These are phyloP conservation scores for Suhomyces yuchorum DNA, from an alignment of 1,139 yeast species.

Conservation along the genomic window DNA sequence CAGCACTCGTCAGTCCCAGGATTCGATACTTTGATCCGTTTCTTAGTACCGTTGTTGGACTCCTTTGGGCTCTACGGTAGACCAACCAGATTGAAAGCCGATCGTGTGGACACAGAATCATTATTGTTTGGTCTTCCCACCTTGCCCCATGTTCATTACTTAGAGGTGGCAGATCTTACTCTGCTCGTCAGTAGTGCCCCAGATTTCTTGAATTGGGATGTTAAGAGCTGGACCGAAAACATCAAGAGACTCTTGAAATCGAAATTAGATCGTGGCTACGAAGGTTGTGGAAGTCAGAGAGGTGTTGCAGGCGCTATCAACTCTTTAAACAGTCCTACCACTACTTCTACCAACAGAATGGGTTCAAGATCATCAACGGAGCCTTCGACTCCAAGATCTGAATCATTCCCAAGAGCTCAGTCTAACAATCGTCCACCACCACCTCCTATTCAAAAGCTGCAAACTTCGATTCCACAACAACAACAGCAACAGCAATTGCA, in stretches of 20 bases:
- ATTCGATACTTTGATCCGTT: slow-evolving; percentile 87
- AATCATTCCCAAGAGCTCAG: slow-evolving; percentile 1
- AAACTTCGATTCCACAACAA: slow-evolving; percentile 1
- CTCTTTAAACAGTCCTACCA: slow-evolving; percentile 14
- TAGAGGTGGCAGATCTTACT: slow-evolving; percentile 43
- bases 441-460: slow-evolving; percentile 12
- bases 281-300: slow-evolving; percentile 76
- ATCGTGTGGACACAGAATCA: slow-evolving; percentile 76
- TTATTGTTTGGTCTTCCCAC: slow-evolving; percentile 90
- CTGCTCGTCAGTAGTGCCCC: slow-evolving; percentile 15
- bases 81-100: slow-evolving; percentile 85
- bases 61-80: slow-evolving; percentile 89
- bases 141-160: slow-evolving; percentile 82
- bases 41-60: slow-evolving; percentile 81
- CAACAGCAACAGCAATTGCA: background rate
- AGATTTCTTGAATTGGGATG: slow-evolving; percentile 54
- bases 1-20: slow-evolving; percentile 93
- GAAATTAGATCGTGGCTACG: slow-evolving; percentile 73
- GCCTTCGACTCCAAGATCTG: slow-evolving; percentile 10
- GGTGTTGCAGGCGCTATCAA: slow-evolving; percentile 60
- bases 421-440: slow-evolving; percentile 4
- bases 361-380: slow-evolving; percentile 3
- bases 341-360: slow-evolving; percentile 1
- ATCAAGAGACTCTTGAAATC: slow-evolving; percentile 64
- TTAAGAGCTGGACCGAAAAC: slow-evolving; percentile 65